These are phyloP conservation scores for Rhodotorula paludigena DNA, from an alignment of 768 basidiomycete species.

Conservation along the genomic window DNA sequence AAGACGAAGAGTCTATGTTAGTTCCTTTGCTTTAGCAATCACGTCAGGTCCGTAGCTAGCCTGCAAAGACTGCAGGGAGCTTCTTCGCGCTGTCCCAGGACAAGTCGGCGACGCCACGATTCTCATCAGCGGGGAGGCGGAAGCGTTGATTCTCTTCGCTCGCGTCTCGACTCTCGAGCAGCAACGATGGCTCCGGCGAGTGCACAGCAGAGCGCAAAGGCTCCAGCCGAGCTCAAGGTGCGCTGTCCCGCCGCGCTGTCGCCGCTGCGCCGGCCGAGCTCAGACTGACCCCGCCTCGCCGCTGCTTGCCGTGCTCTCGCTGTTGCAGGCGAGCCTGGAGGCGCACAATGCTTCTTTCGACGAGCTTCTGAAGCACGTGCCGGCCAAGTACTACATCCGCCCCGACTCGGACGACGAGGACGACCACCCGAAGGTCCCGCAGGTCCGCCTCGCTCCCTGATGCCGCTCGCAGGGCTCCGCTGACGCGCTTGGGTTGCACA, in stretches of 20 bases:
- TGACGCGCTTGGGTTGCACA: background rate
- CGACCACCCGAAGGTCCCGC: slow-evolving; percentile 48
- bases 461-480: background rate
- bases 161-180: too few relatives aligned
- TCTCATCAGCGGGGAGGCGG: too few relatives aligned
- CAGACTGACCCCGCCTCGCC: slow-evolving; percentile 10
- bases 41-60: background rate
- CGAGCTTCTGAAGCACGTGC: slow-evolving; percentile 73
- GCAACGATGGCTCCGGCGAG: too few relatives aligned
- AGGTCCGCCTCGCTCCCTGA: background rate
- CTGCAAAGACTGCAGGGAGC: too few relatives aligned
- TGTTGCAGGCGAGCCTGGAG: slow-evolving; percentile 54
- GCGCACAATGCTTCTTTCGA: slow-evolving; percentile 83
- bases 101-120: too few relatives aligned
- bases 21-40: too few relatives aligned
- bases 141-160: too few relatives aligned
- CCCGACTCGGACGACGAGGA: slow-evolving; percentile 73
- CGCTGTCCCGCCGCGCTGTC: background rate
- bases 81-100: too few relatives aligned
- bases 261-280: slow-evolving; percentile 9
- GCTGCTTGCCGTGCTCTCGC: background rate
- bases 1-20: too few relatives aligned
- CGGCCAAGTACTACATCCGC: slow-evolving; percentile 79
- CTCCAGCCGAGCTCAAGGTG: slow-evolving; percentile 9
- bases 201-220: too few relatives aligned